Evolutionary conservation across 139 green algal genomes (phyloP), one percentile per base, ranked within the genome.

Genomic region (Yamagishiella unicocca): DNA sequence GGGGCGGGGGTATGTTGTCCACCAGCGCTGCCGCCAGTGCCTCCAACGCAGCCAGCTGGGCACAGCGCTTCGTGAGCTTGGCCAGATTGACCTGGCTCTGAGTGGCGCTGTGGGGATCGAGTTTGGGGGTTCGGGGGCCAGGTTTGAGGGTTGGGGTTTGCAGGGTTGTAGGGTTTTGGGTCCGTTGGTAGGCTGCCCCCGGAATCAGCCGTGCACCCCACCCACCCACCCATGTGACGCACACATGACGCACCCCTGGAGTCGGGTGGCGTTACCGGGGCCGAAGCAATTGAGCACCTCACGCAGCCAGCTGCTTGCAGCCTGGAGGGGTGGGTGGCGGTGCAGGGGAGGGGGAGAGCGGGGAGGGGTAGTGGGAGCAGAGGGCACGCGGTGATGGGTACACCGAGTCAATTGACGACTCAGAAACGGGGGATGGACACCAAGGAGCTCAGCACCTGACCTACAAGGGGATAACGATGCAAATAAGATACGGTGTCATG

Each of bases 211-310:
- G n/a, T n/a, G n/a, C n/a, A n/a, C n/a, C n/a, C n/a, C n/a, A n/a
- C n/a, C n/a, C n/a, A n/a, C n/a, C n/a, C n/a, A 66, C 55, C 55
- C 55, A 66, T 66, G 10, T 24, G n/a, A 29, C 12, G 12, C 55
- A 8, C 21, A 31, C 55, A 19, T 24, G 21, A 27, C 55, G 12
- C 31, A 42, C 58, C 29, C 21, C 37, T 75, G 55, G 14, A 9
- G 58, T 19, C 6, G 40, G 6, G 24, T 25, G 46, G 31, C 38
- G 25, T 71, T 1, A 22, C 27, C 14, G 55, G 88, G 88, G 7
- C 35, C 85, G 84, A 92, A 92, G 58, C 77, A 84, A 37, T 82
- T 76, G 58, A 89, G 37, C 46, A 89, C 62, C 75, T 92, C 89
- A 33, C 84, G 72, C 89, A 92, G 70, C 84, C 84, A 92, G 77